Evolutionary conservation across 2,329 filamentous ascomycete species (phyloP).

Genomic region (Sporothrix humicola): DNA sequence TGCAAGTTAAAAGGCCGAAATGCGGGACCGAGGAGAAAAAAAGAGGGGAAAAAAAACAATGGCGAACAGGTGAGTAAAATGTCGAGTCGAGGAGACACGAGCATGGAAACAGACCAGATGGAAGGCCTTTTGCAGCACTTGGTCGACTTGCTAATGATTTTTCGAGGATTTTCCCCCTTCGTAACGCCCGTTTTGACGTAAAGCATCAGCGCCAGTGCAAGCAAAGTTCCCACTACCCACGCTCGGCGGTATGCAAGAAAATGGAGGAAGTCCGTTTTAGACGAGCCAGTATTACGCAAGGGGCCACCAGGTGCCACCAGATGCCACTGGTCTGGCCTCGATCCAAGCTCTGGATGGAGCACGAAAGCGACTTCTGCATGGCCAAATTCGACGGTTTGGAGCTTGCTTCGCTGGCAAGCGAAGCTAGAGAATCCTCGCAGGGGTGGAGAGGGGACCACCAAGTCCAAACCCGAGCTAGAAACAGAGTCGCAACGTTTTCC

Average conservation of each 20-base stretch:
- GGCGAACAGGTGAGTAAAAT: constrained; percentile 7
- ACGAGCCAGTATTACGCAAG: constrained; percentile 23
- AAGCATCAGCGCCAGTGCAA: constrained; percentile 22
- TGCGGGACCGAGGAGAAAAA: constrained; percentile 15
- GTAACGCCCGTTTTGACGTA: constrained; percentile 10
- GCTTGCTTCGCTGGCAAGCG: constrained; percentile 32
- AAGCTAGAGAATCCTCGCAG: constrained; percentile 26
- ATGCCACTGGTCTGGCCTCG: constrained; percentile 3
- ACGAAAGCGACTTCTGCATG: constrained; percentile 15
- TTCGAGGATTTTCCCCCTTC: not conserved
- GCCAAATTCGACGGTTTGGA: constrained; percentile 18
- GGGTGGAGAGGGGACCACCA: not conserved
- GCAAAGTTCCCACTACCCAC: constrained; percentile 17
- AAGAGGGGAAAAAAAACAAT: constrained; percentile 5
- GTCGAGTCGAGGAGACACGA: not conserved
- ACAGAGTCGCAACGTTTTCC: not conserved
- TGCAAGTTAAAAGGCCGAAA: constrained; percentile 17
- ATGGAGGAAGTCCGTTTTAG: constrained; percentile 7
- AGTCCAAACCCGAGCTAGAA: not conserved
- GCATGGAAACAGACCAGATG: not conserved
- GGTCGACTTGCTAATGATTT: not conserved
- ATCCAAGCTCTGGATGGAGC: constrained; percentile 16
- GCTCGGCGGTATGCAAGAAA: constrained; percentile 22
- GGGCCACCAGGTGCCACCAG: not conserved
- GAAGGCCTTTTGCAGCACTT: constrained; percentile 1